Percentiles rank a stretch among this genome's conserved stretches.
Conservation (phyloP, 768 basidiomycete genomes). For the Lactarius vividus region DNA sequence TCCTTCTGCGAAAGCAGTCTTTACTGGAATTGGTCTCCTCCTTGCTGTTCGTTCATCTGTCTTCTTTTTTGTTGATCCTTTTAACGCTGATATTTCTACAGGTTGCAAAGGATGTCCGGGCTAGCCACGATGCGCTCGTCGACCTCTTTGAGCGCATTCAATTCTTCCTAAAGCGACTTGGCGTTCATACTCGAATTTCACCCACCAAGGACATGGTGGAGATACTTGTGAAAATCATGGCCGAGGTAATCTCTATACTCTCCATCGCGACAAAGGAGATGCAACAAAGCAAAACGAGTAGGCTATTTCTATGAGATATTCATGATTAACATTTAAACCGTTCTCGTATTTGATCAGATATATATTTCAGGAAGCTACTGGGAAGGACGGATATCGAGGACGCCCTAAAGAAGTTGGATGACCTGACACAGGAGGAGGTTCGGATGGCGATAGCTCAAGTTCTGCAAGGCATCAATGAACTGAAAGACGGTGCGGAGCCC, state of each 20-base stretch:
- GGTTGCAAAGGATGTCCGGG: not conserved
- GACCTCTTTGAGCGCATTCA: not conserved
- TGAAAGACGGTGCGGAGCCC: not conserved
- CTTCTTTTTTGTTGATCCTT: not conserved
- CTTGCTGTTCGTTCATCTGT: not conserved
- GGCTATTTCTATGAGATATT: not conserved
- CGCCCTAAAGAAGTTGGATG: not conserved
- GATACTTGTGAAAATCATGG: not conserved
- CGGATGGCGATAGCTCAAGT: not conserved
- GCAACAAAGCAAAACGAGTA: not conserved
- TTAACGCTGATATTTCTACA: not conserved
- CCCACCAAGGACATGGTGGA: not conserved
- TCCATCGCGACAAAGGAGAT: not conserved
- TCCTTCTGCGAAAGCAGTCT: not conserved
- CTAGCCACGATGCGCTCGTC: not conserved
- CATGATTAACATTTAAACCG: not conserved
- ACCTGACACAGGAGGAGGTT: not conserved
- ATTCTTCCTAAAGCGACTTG: not conserved
- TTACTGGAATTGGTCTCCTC: not conserved
- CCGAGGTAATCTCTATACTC: not conserved
- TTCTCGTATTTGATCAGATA: not conserved
- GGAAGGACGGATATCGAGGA: not conserved
- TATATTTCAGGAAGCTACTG: not conserved
- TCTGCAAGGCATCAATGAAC: not conserved
- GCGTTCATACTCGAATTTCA: not conserved